Evolutionary conservation across 164 flowering plant species (phyloP).

Genomic region (Aristolochia contorta): DNA sequence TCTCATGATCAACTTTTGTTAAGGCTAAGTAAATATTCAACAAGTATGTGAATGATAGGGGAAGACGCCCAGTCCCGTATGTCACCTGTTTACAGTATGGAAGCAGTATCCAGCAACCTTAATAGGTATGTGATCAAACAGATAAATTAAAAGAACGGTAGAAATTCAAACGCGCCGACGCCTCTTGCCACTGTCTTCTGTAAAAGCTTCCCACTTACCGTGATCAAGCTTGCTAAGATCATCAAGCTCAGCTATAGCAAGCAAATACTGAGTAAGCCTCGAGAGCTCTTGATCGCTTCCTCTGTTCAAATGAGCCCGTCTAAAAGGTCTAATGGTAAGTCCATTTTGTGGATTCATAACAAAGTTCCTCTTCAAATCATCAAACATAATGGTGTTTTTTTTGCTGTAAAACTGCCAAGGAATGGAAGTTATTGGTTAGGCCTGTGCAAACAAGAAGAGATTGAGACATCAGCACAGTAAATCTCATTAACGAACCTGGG

Average conservation of each 20-base stretch:
- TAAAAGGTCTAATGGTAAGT: slow-evolving; percentile 74
- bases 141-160: no score
- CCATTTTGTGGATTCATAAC: slow-evolving; percentile 99
- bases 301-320: slow-evolving; percentile 74
- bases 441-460: not conserved
- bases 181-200: slow-evolving; percentile 53
- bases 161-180: slow-evolving; percentile 16
- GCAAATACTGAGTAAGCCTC: slow-evolving; percentile 82
- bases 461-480: not conserved
- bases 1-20: no score
- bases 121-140: no score
- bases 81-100: no score
- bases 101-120: no score
- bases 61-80: no score
- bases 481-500: slow-evolving; percentile 45
- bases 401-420: slow-evolving; percentile 64
- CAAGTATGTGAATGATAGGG: no score
- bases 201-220: slow-evolving; percentile 51
- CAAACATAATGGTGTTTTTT: slow-evolving; percentile 92
- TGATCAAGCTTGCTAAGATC: slow-evolving; percentile 75
- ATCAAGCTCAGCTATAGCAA: slow-evolving; percentile 84
- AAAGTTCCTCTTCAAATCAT: slow-evolving; percentile 84
- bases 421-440: slow-evolving; percentile 1
- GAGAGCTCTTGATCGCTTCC: slow-evolving; percentile 74
- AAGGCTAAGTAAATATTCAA: no score